Evolutionary conservation across 1,139 yeast genomes (phyloP).

Genomic region (Pichia sp.): DNA sequence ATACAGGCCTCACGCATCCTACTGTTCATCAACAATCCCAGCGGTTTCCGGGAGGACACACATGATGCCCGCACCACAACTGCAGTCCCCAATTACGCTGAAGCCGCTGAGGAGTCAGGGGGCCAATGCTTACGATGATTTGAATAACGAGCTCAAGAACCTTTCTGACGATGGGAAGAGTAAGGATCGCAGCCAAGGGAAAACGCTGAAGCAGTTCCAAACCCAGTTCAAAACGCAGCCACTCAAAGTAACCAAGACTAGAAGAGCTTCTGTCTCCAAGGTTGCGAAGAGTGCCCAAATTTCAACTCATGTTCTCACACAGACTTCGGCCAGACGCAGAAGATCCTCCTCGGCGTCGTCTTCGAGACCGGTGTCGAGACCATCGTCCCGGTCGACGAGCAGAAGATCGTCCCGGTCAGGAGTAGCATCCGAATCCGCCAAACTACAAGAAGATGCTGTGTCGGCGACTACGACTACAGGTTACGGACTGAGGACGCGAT

Average conservation of each 20-base stretch:
- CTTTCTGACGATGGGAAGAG: constrained; percentile 2
- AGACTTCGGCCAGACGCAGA: background rate
- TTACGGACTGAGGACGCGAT: constrained; percentile 10
- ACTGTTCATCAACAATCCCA: background rate
- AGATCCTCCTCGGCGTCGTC: background rate
- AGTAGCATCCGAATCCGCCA: background rate
- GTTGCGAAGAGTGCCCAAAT: background rate
- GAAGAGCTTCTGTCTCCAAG: constrained; percentile 14
- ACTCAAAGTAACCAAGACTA: constrained; percentile 14
- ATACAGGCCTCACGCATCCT: background rate
- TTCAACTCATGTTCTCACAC: background rate
- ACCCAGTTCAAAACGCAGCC: constrained; percentile 10
- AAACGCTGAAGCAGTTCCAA: constrained; percentile 9
- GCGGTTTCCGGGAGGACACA: background rate
- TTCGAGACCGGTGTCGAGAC: background rate
- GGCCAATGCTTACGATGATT: constrained; percentile 10
- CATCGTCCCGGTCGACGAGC: constrained; percentile 3
- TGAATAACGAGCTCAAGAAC: constrained; percentile 8
- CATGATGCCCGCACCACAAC: background rate
- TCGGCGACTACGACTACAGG: constrained; percentile 1
- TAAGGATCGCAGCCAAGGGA: background rate
- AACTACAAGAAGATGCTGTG: background rate
- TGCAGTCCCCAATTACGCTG: constrained; percentile 1
- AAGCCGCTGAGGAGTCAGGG: background rate
- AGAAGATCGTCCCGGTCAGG: constrained; percentile 8